phyloP scores from a whole-genome alignment of 192 early-diverging fungal genomes.

The Coemansia sp. region DNA sequence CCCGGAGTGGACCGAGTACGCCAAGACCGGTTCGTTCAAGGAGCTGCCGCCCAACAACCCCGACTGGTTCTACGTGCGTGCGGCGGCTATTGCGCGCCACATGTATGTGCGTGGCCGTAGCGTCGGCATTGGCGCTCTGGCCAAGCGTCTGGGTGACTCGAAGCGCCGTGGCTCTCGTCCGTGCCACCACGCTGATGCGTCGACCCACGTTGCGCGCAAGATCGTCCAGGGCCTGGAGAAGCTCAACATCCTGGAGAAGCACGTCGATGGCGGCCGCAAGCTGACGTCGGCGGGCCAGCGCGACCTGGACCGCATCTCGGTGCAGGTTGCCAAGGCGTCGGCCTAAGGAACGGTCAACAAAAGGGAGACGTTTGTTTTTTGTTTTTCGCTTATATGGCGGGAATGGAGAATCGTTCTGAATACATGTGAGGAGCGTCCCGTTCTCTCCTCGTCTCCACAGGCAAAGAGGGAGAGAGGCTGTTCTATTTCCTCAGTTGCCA shows the following conservation, averaged over 20 bases:
- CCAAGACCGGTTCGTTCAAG: constrained; percentile 97
- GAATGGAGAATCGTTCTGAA: too few relatives aligned
- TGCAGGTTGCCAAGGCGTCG: constrained; percentile 54
- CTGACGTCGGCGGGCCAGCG: constrained; percentile 96
- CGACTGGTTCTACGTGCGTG: constrained; percentile 99
- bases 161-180: constrained; percentile 91
- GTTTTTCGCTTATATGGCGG: too few relatives aligned
- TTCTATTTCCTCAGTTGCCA: background rate
- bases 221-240: constrained; percentile 97
- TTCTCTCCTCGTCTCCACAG: background rate
- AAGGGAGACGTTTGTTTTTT: too few relatives aligned
- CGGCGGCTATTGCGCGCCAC: constrained; percentile 93
- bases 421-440: background rate
- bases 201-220: constrained; percentile 93
- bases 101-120: constrained; percentile 84
- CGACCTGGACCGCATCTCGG: constrained; percentile 96
- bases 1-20: constrained; percentile 98
- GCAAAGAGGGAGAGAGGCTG: background rate
- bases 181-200: constrained; percentile 79
- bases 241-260: constrained; percentile 94
- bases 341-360: too few relatives aligned
- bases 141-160: constrained; percentile 89
- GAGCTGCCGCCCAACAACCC: constrained; percentile 97
- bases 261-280: constrained; percentile 85
- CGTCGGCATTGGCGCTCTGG: constrained; percentile 91